Evolutionary conservation across 2,329 filamentous ascomycete genomes (phyloP), one percentile per base, ranked within the genome.

Genomic region (Diaporthe sp.): DNA sequence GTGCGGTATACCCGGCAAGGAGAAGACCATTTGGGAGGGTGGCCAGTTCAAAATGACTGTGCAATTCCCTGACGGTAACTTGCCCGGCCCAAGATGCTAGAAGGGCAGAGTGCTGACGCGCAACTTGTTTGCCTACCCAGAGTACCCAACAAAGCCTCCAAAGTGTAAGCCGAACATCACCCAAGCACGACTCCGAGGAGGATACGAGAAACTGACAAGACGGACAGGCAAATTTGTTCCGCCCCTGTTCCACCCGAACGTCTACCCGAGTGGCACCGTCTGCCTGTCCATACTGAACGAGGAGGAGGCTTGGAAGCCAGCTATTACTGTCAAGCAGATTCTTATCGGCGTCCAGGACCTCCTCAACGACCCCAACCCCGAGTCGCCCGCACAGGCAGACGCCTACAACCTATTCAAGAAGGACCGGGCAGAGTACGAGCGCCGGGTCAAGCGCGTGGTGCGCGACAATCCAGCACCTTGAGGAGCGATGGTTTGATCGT

Each of bases 301-400:
- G 83, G 97, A 99, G 80, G 97, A 99, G 83, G 96, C 94, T 9
- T 99, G 97, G 97, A 97, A 97, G 84, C 97, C 97, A 1, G 96
- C 97, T 9, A 99, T 99, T 81, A 99, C 97, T 0, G 95, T 99
- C 83, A 98, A 98, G 86, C 95, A 98, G 85, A 98, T 99, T 77
- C 90, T 98, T 8, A 89, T 98, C 1, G 97, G 97, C 65, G 97
- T 99, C 73, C 97, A 99, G 84, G 96, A 97, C 79, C 90, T 99
- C 2, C 92, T 99, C 53, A 93, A 99, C 83, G 96, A 98, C 80
- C 97, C 97, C 22, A 99, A 99, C 82, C 97, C 96, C 4, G 97
- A 99, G 68, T 98, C 95, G 1, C 97, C 97, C 0, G 97, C 97
- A 0, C 97, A 99, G 84, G 96, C 97, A 3, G 97, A 99, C 79